Base-by-base conservation (phyloP, 2,329 filamentous ascomycete species). In the Thermothelomyces thermophilus region DNA sequence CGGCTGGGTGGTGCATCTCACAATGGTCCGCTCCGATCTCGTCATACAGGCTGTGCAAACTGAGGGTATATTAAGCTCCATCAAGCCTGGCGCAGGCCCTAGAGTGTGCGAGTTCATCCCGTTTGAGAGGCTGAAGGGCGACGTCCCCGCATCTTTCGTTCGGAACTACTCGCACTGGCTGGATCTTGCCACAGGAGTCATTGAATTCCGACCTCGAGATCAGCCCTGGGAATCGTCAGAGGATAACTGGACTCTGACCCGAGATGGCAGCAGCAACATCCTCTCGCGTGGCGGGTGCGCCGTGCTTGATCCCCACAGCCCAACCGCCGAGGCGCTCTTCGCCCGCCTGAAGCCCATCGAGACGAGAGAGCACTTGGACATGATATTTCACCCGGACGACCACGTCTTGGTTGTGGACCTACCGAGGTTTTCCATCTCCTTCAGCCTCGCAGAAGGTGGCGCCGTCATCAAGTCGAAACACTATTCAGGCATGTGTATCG, bases 401-500 rank as follows among this genome's bases (percentile, higher is more conserved):
- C 50, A 19, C 1, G 34, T 31, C 0, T n/a, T 76, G 2, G 58
- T 69, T 0, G 63, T 76, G 1, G 64, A 71, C 1, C 51, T 82
- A 0, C 74, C 76, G 0, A 64, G 72, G 2, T 60, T 79, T 0
- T 67, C 70, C 4, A 62, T 82, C 0, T 65, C 67, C 0, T 83
- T 83, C 50, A 58, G 51, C 7, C 46, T 77, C 1, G 53, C 56
- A 1, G 13, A 50, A 2, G 60, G 63, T 0, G 55, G 59, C 0
- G 44, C 55, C 0, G 36, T 37, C 0, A 52, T 81, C 2, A 47
- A 58, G n/a, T 80, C 73, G 0, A 69, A 67, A 5, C 70, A 82
- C 48, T 76, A 74, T 50, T 66, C 68, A 0, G 74, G 71, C 1
- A 76, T 79, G 70, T 54, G 58, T 0, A 57, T 83, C 2, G 75